Conservation (phyloP, 1,139 yeast genomes). For the Yueomyces sp. region DNA sequence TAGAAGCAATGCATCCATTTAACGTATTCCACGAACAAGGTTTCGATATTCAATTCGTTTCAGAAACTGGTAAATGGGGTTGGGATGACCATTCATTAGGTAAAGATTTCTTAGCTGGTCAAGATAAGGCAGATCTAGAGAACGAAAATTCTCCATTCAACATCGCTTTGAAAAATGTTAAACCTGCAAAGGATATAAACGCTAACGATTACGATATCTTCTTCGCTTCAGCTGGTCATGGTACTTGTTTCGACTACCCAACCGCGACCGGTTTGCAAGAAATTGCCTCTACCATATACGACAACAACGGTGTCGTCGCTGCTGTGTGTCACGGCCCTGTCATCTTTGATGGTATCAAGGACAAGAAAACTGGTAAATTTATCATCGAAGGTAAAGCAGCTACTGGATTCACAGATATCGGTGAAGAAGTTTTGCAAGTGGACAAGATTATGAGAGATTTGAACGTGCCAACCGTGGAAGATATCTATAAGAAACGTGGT, state of each 20-base stretch:
- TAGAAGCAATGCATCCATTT: slow-evolving; percentile 49
- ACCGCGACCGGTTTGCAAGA: slow-evolving; percentile 35
- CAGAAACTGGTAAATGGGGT: slow-evolving; percentile 45
- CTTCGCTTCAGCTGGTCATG: slow-evolving; percentile 59
- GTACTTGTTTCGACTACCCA: slow-evolving; percentile 46
- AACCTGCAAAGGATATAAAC: slow-evolving; percentile 33
- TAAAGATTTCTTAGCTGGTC: slow-evolving; percentile 31
- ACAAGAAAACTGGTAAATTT: slow-evolving; percentile 30
- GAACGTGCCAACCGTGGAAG: slow-evolving; percentile 28
- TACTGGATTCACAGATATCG: slow-evolving; percentile 50
- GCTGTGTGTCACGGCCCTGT: slow-evolving; percentile 63
- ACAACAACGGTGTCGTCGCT: slow-evolving; percentile 40
- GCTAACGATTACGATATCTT: slow-evolving; percentile 34
- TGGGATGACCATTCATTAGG: slow-evolving; percentile 41
- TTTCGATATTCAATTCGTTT: slow-evolving; percentile 39
- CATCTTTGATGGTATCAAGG: slow-evolving; percentile 35
- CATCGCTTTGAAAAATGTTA: slow-evolving; percentile 25
- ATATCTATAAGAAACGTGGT: slow-evolving; percentile 28
- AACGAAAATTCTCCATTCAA: slow-evolving; percentile 31
- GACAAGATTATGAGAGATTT: slow-evolving; percentile 26
- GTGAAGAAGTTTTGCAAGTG: slow-evolving; percentile 34
- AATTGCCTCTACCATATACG: slow-evolving; percentile 35
- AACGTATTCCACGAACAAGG: slow-evolving; percentile 35
- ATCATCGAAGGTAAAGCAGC: slow-evolving; percentile 40
- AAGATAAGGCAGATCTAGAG: slow-evolving; percentile 30